phyloP scores from a whole-genome alignment of 441 rosid genomes.

The Omphalea diandra region DNA sequence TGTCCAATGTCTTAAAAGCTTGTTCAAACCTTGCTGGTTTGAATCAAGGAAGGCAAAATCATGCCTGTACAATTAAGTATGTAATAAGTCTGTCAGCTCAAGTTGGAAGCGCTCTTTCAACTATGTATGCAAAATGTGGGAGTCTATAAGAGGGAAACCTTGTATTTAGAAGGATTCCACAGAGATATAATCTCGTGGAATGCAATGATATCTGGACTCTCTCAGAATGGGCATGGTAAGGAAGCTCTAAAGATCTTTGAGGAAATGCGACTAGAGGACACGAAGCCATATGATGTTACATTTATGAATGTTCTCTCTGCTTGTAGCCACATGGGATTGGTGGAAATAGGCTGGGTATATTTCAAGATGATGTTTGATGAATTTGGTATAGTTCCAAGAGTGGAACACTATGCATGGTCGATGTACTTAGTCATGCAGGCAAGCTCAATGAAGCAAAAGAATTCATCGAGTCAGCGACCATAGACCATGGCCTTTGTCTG shows the following conservation, averaged over 20 bases:
- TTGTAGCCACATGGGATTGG: conserved; percentile 86
- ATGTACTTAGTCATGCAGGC: conserved; percentile 80
- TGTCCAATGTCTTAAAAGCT: conserved; percentile 75
- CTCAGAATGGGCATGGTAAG: conserved; percentile 73
- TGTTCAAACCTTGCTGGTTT: conserved; percentile 74
- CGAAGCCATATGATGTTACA: conserved; percentile 66
- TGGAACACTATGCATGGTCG: conserved; percentile 89
- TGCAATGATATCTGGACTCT: conserved; percentile 83
- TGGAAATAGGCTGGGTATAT: conserved; percentile 61
- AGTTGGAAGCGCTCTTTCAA: conserved; percentile 75
- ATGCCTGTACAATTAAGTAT: conserved; percentile 59
- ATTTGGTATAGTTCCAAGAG: conserved; percentile 52
- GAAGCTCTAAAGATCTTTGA: conserved; percentile 72
- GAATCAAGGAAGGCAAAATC: conserved; percentile 82
- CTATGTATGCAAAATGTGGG: conserved; percentile 89
- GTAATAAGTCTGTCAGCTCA: conserved; percentile 56
- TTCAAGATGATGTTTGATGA: conserved; percentile 59
- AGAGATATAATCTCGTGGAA: conserved; percentile 74
- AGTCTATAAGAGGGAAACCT: conserved; percentile 57
- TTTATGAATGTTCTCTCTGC: conserved; percentile 83
- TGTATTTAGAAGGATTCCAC: conserved; percentile 65
- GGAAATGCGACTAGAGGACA: conserved; percentile 60
- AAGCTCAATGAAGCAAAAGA: conserved; percentile 69
- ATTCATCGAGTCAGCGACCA: conserved; percentile 64
- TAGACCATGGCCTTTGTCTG: conserved; percentile 65